These are phyloP conservation scores for Cocos nucifera DNA, from an alignment of 176 grass and related monocot species.

Conservation along the genomic window DNA sequence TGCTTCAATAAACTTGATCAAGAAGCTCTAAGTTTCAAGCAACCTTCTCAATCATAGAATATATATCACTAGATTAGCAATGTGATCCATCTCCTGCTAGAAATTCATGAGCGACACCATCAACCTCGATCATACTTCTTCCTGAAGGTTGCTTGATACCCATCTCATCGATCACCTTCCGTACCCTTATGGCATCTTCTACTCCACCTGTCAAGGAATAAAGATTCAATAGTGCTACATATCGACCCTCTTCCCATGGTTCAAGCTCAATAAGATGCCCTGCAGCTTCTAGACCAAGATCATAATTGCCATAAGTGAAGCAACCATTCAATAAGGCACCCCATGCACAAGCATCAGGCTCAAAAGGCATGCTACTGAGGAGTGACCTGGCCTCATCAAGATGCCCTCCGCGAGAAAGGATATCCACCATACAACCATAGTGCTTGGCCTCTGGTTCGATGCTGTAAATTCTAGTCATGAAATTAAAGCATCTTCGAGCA, in stretches of 20 bases:
- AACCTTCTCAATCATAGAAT: too few relatives aligned
- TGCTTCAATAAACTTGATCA: too few relatives aligned
- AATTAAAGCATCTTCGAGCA: constrained; percentile 5
- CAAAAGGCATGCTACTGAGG: constrained; percentile 1
- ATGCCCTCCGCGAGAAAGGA: constrained; percentile 10
- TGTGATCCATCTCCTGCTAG: constrained; percentile 1
- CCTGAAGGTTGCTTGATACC: constrained; percentile 6
- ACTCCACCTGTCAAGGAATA: not conserved
- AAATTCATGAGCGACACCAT: constrained; percentile 6
- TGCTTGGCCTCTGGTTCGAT: constrained; percentile 9
- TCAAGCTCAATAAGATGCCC: constrained; percentile 11
- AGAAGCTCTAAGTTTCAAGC: too few relatives aligned
- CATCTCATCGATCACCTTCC: constrained; percentile 2
- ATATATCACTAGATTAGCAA: too few relatives aligned
- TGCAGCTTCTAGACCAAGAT: constrained; percentile 1
- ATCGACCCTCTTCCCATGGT: constrained; percentile 14
- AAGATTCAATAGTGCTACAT: constrained; percentile 19
- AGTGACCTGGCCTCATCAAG: constrained; percentile 7
- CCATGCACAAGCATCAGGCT: constrained; percentile 12
- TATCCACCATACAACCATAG: constrained; percentile 18
- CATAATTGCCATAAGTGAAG: constrained; percentile 4
- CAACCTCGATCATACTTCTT: constrained; percentile 16
- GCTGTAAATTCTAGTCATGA: constrained; percentile 5
- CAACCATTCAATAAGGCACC: constrained; percentile 17
- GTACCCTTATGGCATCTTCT: constrained; percentile 3